Evolutionary conservation across 2,329 filamentous ascomycete species (phyloP).

Genomic region (Xylaria sp.): DNA sequence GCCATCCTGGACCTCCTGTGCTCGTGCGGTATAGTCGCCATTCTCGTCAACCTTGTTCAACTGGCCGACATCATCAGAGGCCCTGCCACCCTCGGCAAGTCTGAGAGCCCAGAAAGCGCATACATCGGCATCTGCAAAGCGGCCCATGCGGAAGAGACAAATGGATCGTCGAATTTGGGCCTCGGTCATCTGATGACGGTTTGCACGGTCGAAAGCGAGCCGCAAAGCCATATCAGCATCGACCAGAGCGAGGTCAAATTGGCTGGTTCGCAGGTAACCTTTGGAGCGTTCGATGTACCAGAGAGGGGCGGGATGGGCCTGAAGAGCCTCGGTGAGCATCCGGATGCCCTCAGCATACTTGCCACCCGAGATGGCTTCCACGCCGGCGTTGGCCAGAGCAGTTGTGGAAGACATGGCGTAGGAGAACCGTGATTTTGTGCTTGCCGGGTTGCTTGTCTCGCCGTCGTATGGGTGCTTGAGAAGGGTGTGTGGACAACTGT

Average conservation of each 20-base stretch:
- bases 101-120: slow-evolving; percentile 57
- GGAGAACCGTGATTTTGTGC: background rate
- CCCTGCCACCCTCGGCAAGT: slow-evolving; percentile 37
- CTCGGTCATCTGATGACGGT: slow-evolving; percentile 70
- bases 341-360: slow-evolving; percentile 64
- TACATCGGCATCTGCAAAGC: slow-evolving; percentile 69
- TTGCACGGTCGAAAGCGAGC: slow-evolving; percentile 60
- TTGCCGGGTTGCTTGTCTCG: background rate
- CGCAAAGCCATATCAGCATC: slow-evolving; percentile 65
- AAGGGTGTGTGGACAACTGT: background rate
- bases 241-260: slow-evolving; percentile 58
- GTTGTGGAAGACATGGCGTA: slow-evolving; percentile 47
- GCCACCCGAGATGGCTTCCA: slow-evolving; percentile 56
- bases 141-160: slow-evolving; percentile 62
- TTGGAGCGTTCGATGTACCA: slow-evolving; percentile 82
- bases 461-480: background rate
- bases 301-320: slow-evolving; percentile 59
- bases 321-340: slow-evolving; percentile 62
- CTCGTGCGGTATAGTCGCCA: slow-evolving; percentile 44
- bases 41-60: slow-evolving; percentile 37
- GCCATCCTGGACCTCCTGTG: slow-evolving; percentile 29
- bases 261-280: slow-evolving; percentile 62
- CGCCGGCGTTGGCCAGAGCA: slow-evolving; percentile 52
- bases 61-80: slow-evolving; percentile 35
- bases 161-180: slow-evolving; percentile 77